Evolutionary conservation across 1,284 basidiomycete genomes (phyloP).

Genomic region (Trichosporon sp.): DNA sequence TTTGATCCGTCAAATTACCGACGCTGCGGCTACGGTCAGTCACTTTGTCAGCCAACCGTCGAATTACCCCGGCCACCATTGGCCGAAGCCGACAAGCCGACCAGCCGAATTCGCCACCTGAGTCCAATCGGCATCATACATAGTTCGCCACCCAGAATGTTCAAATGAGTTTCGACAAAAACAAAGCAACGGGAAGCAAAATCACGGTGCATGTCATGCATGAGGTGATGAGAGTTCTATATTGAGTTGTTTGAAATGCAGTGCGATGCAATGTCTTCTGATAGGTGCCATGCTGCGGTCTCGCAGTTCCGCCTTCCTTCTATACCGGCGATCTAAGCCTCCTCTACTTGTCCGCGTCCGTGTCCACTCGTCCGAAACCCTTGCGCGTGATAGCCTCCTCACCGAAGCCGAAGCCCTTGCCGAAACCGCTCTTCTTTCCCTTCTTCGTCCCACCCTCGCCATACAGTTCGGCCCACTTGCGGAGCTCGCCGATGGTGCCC

Average conservation of each 20-base stretch:
- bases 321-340: background rate
- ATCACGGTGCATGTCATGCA: background rate
- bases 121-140: background rate
- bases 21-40: background rate
- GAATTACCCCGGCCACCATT: background rate
- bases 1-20: background rate
- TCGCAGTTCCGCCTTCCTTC: background rate
- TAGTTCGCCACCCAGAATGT: too few relatives aligned
- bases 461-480: slow-evolving; percentile 82
- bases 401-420: slow-evolving; percentile 49
- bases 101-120: background rate
- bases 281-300: background rate
- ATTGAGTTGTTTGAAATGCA: background rate
- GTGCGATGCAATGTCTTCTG: background rate
- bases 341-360: slow-evolving; percentile 2
- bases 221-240: background rate
- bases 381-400: slow-evolving; percentile 13
- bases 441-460: slow-evolving; percentile 56
- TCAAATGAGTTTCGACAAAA: background rate
- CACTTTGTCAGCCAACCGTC: background rate
- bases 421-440: slow-evolving; percentile 47
- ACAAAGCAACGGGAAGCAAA: background rate
- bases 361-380: slow-evolving; percentile 10
- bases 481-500: slow-evolving; percentile 70
- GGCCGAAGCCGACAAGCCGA: background rate